A percentile compares a stretch with the other conserved stretches of the same genome.
These are phyloP conservation scores for Ophiostoma quercus DNA, from an alignment of 2,329 filamentous ascomycete genomes.

Conservation along the genomic window DNA sequence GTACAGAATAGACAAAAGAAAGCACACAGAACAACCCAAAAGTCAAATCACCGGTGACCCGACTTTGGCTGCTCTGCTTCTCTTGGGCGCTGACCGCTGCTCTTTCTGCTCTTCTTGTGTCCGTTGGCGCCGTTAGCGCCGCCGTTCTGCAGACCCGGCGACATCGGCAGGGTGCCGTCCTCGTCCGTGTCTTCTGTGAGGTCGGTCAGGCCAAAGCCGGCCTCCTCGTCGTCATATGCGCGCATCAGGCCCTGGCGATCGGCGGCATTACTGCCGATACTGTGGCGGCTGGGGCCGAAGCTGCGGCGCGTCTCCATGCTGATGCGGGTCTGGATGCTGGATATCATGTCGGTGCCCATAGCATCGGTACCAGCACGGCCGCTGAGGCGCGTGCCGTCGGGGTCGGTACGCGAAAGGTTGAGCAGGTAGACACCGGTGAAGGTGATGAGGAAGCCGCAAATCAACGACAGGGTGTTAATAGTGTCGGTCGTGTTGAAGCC, in stretches of 20 bases:
- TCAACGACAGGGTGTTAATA: constrained; percentile 85
- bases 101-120: constrained; percentile 28
- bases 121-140: constrained; percentile 32
- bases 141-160: constrained; percentile 42
- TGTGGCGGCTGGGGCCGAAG: constrained; percentile 51
- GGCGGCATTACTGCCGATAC: constrained; percentile 57
- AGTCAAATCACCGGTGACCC: constrained; percentile 18
- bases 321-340: constrained; percentile 79
- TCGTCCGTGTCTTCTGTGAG: constrained; percentile 72
- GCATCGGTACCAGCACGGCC: constrained; percentile 60
- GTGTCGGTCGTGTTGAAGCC: constrained; percentile 93
- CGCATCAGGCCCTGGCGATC: constrained; percentile 81
- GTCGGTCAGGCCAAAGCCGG: constrained; percentile 70
- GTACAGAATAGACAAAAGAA: not conserved
- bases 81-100: constrained; percentile 21
- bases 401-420: constrained; percentile 89
- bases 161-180: constrained; percentile 41
- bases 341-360: constrained; percentile 85
- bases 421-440: constrained; percentile 94
- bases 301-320: constrained; percentile 89
- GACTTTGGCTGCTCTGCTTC: constrained; percentile 21
- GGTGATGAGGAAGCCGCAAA: constrained; percentile 90
- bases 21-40: not conserved
- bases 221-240: constrained; percentile 80
- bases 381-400: constrained; percentile 66